These are phyloP conservation scores for Musa beccarii DNA, from an alignment of 176 grass and related monocot species.

Conservation along the genomic window DNA sequence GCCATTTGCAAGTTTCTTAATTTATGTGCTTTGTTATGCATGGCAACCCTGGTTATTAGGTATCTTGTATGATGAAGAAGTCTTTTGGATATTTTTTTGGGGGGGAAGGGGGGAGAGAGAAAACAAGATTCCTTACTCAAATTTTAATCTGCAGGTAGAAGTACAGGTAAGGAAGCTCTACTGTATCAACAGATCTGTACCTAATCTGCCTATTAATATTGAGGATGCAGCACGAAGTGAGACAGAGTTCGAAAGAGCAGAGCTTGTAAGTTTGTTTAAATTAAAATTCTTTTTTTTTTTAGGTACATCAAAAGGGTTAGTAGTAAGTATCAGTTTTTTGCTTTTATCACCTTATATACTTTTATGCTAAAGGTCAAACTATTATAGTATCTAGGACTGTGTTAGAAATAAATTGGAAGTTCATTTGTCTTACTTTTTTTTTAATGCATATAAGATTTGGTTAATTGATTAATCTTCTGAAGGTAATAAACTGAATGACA, in stretches of 20 bases:
- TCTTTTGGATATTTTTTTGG: too few relatives aligned
- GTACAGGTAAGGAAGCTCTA: conserved; percentile 76
- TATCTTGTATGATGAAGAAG: background rate
- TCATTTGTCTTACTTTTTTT: background rate
- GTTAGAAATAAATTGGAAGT: background rate
- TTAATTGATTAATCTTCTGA: background rate
- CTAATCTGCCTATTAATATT: conserved; percentile 75
- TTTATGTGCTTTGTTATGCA: background rate
- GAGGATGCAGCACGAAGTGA: conserved; percentile 76
- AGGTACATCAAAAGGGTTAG: background rate
- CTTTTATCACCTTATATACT: background rate
- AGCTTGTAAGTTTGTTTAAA: conserved; percentile 32
- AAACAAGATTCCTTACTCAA: background rate
- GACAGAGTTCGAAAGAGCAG: conserved; percentile 63
- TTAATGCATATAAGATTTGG: background rate
- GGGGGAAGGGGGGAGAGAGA: background rate
- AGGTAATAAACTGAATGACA: conserved; percentile 6
- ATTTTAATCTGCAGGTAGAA: conserved; percentile 46
- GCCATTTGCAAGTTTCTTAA: background rate
- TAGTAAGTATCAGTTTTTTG: background rate
- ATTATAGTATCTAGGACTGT: background rate
- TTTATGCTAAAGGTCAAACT: background rate
- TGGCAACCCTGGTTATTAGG: background rate
- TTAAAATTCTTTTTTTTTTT: conserved; percentile 9
- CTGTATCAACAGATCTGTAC: conserved; percentile 67